Base-by-base conservation (phyloP, 805 yeast species). In the Cyberlindnera veronae region DNA sequence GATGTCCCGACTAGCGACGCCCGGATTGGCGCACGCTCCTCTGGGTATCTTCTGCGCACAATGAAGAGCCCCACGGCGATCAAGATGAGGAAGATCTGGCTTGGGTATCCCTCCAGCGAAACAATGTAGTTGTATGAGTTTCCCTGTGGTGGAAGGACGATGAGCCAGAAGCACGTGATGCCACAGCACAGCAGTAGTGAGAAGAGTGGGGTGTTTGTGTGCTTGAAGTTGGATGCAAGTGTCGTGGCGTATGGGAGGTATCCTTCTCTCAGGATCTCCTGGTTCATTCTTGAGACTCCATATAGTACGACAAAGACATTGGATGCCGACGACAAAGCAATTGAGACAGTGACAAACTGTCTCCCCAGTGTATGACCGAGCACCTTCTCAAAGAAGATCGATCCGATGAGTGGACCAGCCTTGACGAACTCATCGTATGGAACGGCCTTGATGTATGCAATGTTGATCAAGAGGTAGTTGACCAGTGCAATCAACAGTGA, bases 181-280 rank as follows among this genome's bases (percentile, higher is more conserved):
- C 42, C 15, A 3, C 66, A 61, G 35, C 67, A 62, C 1, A 65
- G 38, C 1, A 63, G 26, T 20, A 79, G 56, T 0, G 81, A 63
- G 14, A 73, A 74, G 17, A 79, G 54, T 3, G 87, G 85, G 2
- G 82, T 76, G 16, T 73, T 74, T 9, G 49, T 40, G 42, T 57
- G 61, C 1, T 80, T 81, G 66, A 70, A 67, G 46, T 79, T 79
- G 6, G 76, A 69, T 1, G 83, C 76, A 71, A 79, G 63, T 23
- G 63, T 48, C 17, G 50, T 53, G 3, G 81, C 69, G 41, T 64
- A 74, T 9, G 87, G 87, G 12, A 79, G 52, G 41, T 67, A 75
- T 0, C 85, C 85, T 49, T 79, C 84, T 41, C 82, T 64, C 48
- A 80, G 78, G 5, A 75, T 74, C 55, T 79, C 85, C 54, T 80